Evolutionary conservation across 371 early-diverging fungal species (phyloP), one percentile per base, ranked within the genome.

Genomic region (Dinochytrium kinnereticum): DNA sequence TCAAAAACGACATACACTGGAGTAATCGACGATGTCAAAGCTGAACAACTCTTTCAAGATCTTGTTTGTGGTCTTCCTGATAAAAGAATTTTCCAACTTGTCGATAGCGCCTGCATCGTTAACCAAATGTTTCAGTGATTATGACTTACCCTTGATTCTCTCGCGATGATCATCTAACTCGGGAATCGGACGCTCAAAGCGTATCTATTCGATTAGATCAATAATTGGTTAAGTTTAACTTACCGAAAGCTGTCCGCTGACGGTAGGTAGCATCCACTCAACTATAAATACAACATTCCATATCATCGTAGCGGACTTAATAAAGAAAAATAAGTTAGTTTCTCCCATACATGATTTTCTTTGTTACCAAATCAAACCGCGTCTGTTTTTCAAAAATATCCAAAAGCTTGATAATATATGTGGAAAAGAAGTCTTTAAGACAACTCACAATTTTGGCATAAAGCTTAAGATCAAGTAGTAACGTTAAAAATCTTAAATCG

Each of bases 281-380:
- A 81, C 76, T 1, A 89, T 78, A 24, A 86, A 84, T 36, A 78
- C 78, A 39, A 84, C 80, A 72, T 87, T 85, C n/a, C 81, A 79
- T 28, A 89, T 71, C 61, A 86, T 77, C 24, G 76, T 83, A 34
- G 81, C 70, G 70, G 80, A 79, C 77, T 84, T n/a, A n/a, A n/a
- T n/a, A n/a, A n/a, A n/a, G n/a, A n/a, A n/a, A n/a, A n/a, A n/a
- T n/a, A n/a, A n/a, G n/a, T n/a, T n/a, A n/a, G n/a, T n/a, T n/a
- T n/a, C n/a, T n/a, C n/a, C n/a, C n/a, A n/a, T n/a, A n/a, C n/a
- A n/a, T n/a, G n/a, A n/a, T n/a, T n/a, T n/a, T n/a, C n/a, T n/a
- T n/a, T n/a, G n/a, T n/a, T n/a, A 71, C 67, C 71, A 68, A 69
- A 37, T 57, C 31, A 66, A 71, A 53, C 2, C 61, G 67, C 57